Evolutionary conservation across 371 early-diverging fungal genomes (phyloP), one percentile per base, ranked within the genome.

Genomic region (Dinochytrium kinnereticum): DNA sequence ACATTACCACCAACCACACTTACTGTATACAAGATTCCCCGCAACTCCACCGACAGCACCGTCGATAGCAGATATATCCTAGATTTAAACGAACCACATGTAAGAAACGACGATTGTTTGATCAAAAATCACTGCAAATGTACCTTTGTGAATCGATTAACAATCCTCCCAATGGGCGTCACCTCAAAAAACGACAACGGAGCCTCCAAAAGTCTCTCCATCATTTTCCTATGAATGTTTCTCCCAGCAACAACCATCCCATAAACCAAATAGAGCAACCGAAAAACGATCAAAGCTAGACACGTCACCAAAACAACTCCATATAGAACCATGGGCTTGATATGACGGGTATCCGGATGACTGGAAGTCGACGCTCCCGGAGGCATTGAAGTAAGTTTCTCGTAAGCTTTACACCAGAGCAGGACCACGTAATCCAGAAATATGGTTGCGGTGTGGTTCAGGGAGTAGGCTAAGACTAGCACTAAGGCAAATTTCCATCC

Each of bases 161-260:
- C 24, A 38, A 96, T 90, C 57, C 94, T 87, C 15, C 94, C 95
- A 17, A 93, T 34, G 1, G 95, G 94, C 10, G 93, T 93, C 0
- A 90, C 90, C 69, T 96, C 95, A 81, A 92, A 95, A 76, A 95
- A 95, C n/a, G 90, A 80, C 64, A 94, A 81, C 7, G 92, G 93
- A 0, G 94, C 89, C 19, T 86, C 83, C 37, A 94, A 71, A 15
- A 93, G 87, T 49, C 84, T 81, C 36, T 87, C 76, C 37, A 94
- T 70, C n/a, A 93, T 70, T 36, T 73, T 61, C 1, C 55, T 51
- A 73, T 86, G 86, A 21, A 87, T 26, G 2, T 30, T 51, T 36
- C 76, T 55, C 15, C 82, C 72, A 19, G 82, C 86, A 13, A 55
- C 21, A 5, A 80, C 34, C 5, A 74, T 59, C 24, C 76, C 78